Evolutionary conservation across 1,284 basidiomycete species (phyloP).

Genomic region (Rhodotorula sp.): DNA sequence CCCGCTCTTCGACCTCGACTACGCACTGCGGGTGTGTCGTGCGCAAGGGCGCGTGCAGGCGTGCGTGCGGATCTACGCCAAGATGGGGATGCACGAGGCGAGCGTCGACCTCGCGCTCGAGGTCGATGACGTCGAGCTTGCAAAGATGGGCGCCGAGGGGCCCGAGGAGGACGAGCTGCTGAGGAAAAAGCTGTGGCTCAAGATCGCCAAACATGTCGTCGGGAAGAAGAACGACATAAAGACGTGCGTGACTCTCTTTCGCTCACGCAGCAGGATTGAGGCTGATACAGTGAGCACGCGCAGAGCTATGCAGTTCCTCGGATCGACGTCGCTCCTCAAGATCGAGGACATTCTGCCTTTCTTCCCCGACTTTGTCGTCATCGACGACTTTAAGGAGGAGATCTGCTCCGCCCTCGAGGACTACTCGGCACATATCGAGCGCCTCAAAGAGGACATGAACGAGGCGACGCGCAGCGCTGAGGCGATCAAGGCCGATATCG

Average conservation of each 20-base stretch:
- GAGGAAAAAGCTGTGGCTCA: constrained; percentile 94
- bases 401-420: constrained; percentile 94
- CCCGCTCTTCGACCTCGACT: constrained; percentile 96
- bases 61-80: constrained; percentile 95
- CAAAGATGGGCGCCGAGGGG: constrained; percentile 90
- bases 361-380: constrained; percentile 99
- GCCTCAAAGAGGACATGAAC: constrained; percentile 92
- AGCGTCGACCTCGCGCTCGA: constrained; percentile 93
- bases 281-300: not conserved
- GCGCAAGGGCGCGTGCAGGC: constrained; percentile 74
- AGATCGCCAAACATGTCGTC: constrained; percentile 95
- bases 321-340: constrained; percentile 89
- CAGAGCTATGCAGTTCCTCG: constrained; percentile 94
- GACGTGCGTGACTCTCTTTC: constrained; percentile 62
- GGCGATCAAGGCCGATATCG: constrained; percentile 89
- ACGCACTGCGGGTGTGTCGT: constrained; percentile 89
- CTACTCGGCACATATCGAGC: constrained; percentile 88
- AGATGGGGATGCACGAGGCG: constrained; percentile 96
- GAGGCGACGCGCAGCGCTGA: constrained; percentile 90
- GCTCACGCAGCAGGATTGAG: accelerated
- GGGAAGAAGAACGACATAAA: constrained; percentile 97
- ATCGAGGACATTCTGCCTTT: constrained; percentile 99
- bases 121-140: constrained; percentile 88
- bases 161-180: constrained; percentile 78
- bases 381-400: constrained; percentile 99